Evolutionary conservation across 768 basidiomycete species (phyloP).

Genomic region (Pleurotus tuber-regium): DNA sequence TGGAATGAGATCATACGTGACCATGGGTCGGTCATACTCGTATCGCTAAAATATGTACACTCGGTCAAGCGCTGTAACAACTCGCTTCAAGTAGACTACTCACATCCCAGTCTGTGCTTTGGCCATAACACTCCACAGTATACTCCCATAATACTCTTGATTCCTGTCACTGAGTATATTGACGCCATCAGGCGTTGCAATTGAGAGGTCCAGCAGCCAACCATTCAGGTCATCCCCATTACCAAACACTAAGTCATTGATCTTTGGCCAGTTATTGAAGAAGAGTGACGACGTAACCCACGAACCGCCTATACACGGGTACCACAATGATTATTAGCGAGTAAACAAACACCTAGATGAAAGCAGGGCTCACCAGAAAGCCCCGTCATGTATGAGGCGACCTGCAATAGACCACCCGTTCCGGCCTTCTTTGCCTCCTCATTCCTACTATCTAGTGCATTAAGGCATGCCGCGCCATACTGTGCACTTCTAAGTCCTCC

Average conservation of each 20-base stretch:
- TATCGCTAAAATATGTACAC: constrained; percentile 40
- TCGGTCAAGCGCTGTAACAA: not conserved
- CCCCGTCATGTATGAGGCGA: constrained; percentile 65
- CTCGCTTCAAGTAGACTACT: constrained; percentile 21
- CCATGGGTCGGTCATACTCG: constrained; percentile 66
- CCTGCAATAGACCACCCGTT: constrained; percentile 68
- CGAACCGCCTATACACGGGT: constrained; percentile 47
- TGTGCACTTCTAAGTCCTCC: constrained; percentile 69
- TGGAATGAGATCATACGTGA: constrained; percentile 67
- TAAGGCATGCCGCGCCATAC: constrained; percentile 59
- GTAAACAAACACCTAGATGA: not conserved
- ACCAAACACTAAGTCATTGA: constrained; percentile 59
- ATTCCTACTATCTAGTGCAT: constrained; percentile 62
- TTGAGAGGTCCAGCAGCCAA: constrained; percentile 56
- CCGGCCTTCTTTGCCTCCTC: constrained; percentile 51
- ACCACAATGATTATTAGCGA: not conserved
- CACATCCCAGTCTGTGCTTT: constrained; percentile 56
- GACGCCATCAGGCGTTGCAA: constrained; percentile 53
- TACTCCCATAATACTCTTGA: constrained; percentile 50
- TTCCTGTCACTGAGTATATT: constrained; percentile 44
- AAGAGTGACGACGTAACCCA: constrained; percentile 65
- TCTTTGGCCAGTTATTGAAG: constrained; percentile 61
- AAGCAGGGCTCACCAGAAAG: constrained; percentile 49
- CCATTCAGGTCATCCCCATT: constrained; percentile 42
- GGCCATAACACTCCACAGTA: constrained; percentile 52